Conservation (phyloP, 305 asterid species). For the Plantago coronopus region DNA sequence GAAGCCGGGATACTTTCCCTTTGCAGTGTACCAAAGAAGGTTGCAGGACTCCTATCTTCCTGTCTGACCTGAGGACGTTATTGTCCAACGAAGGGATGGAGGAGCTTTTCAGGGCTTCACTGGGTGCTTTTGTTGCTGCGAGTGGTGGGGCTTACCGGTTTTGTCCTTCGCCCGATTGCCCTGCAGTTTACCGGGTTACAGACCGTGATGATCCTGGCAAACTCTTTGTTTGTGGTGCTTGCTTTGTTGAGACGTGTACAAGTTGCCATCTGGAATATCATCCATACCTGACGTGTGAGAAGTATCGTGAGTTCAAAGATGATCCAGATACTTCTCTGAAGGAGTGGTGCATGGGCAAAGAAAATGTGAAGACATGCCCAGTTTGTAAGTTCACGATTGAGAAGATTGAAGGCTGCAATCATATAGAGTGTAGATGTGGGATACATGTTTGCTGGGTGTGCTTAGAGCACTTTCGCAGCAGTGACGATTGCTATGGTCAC, state of each 20-base stretch:
- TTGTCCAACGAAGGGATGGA: constrained; percentile 56
- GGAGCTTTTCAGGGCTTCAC: constrained; percentile 76
- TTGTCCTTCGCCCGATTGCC: constrained; percentile 95
- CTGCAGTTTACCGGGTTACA: constrained; percentile 59
- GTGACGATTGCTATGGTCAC: constrained; percentile 66
- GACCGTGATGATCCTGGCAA: constrained; percentile 26
- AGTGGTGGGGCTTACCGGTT: constrained; percentile 60
- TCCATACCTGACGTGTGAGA: constrained; percentile 65
- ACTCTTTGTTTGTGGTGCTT: constrained; percentile 61
- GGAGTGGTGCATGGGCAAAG: constrained; percentile 77
- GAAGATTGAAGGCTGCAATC: constrained; percentile 94
- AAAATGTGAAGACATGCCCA: constrained; percentile 72
- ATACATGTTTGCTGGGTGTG: constrained; percentile 85
- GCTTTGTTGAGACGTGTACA: constrained; percentile 77
- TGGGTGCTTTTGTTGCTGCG: constrained; percentile 66
- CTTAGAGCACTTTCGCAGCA: constrained; percentile 40
- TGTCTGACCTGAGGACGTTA: constrained; percentile 56
- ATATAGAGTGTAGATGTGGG: constrained; percentile 75
- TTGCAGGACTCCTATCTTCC: constrained; percentile 48
- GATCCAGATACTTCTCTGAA: constrained; percentile 75
- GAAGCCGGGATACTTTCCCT: constrained; percentile 61
- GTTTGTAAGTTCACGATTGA: constrained; percentile 66
- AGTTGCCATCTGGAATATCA: constrained; percentile 86
- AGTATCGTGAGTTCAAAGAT: constrained; percentile 53
- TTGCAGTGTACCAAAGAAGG: constrained; percentile 45